Conservation (phyloP, 345 rosid species). For the Bruguiera parviflora region DNA sequence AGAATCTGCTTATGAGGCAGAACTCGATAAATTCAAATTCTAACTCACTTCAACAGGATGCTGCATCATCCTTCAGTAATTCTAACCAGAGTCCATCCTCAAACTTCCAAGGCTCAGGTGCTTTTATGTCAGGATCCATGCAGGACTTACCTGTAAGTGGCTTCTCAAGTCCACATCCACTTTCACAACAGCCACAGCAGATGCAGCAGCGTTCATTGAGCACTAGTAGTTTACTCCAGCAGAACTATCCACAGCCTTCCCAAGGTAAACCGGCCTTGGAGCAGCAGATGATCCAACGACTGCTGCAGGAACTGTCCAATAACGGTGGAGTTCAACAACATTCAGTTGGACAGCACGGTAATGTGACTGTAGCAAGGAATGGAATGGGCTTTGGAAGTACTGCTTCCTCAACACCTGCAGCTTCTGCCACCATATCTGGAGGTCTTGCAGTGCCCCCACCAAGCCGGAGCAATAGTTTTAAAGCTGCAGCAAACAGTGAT, state of each 20-base stretch:
- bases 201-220: conserved; percentile 47
- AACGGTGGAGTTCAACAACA: conserved; percentile 46
- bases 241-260: conserved; percentile 45
- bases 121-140: conserved; percentile 52
- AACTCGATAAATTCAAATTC: conserved; percentile 69
- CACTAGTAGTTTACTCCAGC: conserved; percentile 45
- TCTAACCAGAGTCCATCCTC: conserved; percentile 63
- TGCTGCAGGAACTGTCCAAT: conserved; percentile 72
- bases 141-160: conserved; percentile 51
- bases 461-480: conserved; percentile 60
- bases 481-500: conserved; percentile 56
- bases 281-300: conserved; percentile 77
- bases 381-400: conserved; percentile 41
- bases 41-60: conserved; percentile 58
- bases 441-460: conserved; percentile 39
- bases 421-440: conserved; percentile 42
- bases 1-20: conserved; percentile 69
- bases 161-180: conserved; percentile 44
- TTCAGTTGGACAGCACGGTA: conserved; percentile 39
- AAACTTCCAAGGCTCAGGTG: conserved; percentile 53
- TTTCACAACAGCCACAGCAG: conserved; percentile 52
- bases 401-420: conserved; percentile 30
- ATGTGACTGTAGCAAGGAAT: conserved; percentile 33
- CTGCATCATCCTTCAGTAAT: conserved; percentile 49
- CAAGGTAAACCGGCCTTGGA: conserved; percentile 63